Evolutionary conservation across 78 protist genomes (phyloP).

Genomic region (Dictyostelium capitatum): DNA sequence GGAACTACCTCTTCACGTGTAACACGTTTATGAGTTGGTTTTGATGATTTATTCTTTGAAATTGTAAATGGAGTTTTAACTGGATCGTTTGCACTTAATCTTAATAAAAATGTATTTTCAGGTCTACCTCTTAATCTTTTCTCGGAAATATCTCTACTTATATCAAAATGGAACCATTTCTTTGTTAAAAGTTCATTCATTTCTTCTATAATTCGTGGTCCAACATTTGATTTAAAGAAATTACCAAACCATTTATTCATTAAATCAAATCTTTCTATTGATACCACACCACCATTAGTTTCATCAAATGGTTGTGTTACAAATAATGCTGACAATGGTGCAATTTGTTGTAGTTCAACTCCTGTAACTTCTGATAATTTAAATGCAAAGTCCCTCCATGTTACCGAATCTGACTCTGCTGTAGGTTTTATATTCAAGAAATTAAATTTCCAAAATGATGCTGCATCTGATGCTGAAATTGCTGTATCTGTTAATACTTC

Average conservation of each 20-base stretch:
- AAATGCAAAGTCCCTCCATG: slow-evolving; percentile 32
- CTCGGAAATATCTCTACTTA: slow-evolving; percentile 62
- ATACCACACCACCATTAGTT: slow-evolving; percentile 47
- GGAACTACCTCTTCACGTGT: slow-evolving; percentile 35
- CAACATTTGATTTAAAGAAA: slow-evolving; percentile 28
- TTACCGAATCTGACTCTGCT: slow-evolving; percentile 44
- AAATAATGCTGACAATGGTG: slow-evolving; percentile 22
- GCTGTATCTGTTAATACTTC: slow-evolving; percentile 78
- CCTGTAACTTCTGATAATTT: slow-evolving; percentile 5
- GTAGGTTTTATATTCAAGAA: slow-evolving; percentile 7
- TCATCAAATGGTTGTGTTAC: slow-evolving; percentile 34
- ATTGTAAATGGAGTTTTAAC: slow-evolving; percentile 75
- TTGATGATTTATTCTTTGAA: slow-evolving; percentile 29
- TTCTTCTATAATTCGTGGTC: slow-evolving; percentile 25
- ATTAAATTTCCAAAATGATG: slow-evolving; percentile 73
- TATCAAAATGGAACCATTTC: slow-evolving; percentile 85
- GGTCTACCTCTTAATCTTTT: slow-evolving; percentile 74
- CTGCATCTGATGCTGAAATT: slow-evolving; percentile 15
- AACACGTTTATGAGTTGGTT: slow-evolving; percentile 80
- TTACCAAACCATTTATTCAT: slow-evolving; percentile 84
- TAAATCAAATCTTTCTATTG: slow-evolving; percentile 69
- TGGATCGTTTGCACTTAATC: slow-evolving; percentile 65
- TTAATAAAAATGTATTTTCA: slow-evolving; percentile 74
- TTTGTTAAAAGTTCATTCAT: slow-evolving; percentile 38
- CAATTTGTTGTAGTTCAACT: not conserved